These are phyloP conservation scores for Xanthoparmelia taractica DNA, from an alignment of 495 filamentous ascomycete genomes.

Conservation along the genomic window DNA sequence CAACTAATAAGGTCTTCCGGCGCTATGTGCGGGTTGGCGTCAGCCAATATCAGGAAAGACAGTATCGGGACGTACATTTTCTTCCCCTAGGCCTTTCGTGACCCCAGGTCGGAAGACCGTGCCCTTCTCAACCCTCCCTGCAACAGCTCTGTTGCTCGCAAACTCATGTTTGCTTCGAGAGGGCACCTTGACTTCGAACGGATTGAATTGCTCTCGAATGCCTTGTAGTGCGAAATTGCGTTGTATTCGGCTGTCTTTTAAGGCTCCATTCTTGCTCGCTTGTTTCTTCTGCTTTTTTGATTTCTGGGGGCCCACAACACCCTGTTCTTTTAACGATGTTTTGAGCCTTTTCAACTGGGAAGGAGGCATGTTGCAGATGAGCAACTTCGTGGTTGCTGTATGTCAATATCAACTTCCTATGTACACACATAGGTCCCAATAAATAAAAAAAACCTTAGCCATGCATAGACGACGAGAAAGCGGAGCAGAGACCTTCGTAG, in stretches of 20 bases:
- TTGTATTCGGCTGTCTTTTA: slow-evolving; percentile 61
- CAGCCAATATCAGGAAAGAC: slow-evolving; percentile 39
- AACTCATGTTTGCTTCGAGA: slow-evolving; percentile 67
- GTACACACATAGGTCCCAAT: neutral
- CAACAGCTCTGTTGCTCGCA: slow-evolving; percentile 51
- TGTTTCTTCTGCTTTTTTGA: slow-evolving; percentile 85
- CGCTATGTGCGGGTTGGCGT: slow-evolving; percentile 58
- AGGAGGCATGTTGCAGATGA: slow-evolving; percentile 62
- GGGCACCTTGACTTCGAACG: slow-evolving; percentile 80
- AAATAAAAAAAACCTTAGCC: neutral
- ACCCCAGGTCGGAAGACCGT: slow-evolving; percentile 65
- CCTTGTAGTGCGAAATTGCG: slow-evolving; percentile 64
- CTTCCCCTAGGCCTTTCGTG: slow-evolving; percentile 78
- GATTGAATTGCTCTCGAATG: slow-evolving; percentile 94
- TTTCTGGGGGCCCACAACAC: slow-evolving; percentile 78
- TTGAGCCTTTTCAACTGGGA: slow-evolving; percentile 96
- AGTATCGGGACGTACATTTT: slow-evolving; percentile 51
- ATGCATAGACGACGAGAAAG: neutral
- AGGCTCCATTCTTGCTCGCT: slow-evolving; percentile 55
- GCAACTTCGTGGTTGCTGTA: neutral
- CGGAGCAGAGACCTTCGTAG: too few species aligned
- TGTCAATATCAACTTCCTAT: neutral
- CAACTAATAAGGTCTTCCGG: slow-evolving; percentile 68
- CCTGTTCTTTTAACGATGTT: slow-evolving; percentile 75
- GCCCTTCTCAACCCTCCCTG: slow-evolving; percentile 43